Percentiles rank a stretch among this genome's conserved stretches.
Conservation (phyloP, 352 stramenopile species). For the Globisporangium orthogonon region DNA sequence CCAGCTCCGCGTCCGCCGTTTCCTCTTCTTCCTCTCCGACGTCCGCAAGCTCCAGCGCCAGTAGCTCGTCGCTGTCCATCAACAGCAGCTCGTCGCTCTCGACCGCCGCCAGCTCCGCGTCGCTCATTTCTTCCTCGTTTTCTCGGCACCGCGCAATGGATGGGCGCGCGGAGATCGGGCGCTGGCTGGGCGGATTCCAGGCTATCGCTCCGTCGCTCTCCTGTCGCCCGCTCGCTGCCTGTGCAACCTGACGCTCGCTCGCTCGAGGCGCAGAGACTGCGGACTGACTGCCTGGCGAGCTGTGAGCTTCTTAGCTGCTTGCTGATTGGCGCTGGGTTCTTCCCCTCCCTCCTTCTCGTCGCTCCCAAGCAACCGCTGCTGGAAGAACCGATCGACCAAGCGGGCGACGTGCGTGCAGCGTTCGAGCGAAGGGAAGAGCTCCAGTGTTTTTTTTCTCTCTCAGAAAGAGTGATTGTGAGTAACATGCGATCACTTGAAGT, state of each 20-base stretch:
- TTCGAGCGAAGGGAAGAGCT: neutral
- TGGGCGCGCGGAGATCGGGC: neutral
- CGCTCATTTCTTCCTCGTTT: neutral
- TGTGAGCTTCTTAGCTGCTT: neutral
- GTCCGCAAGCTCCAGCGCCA: neutral
- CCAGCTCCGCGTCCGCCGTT: neutral
- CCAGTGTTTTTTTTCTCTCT: neutral
- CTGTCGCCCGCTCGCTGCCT: neutral
- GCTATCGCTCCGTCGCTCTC: neutral
- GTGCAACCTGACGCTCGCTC: neutral
- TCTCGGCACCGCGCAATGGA: too few relatives aligned
- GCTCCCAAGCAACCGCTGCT: too few relatives aligned
- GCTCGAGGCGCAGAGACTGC: neutral
- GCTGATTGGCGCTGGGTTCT: neutral
- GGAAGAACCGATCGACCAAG: neutral
- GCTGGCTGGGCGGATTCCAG: neutral
- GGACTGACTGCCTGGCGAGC: neutral
- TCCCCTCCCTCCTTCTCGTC: neutral
- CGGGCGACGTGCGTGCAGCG: neutral
- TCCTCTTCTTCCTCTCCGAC: slow-evolving; percentile 1
- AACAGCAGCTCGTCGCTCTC: slow-evolving; percentile 3
- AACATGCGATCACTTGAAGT: slow-evolving; percentile 1
- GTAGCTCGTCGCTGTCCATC: neutral
- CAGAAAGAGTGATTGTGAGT: neutral
- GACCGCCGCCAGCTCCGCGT: neutral